Base-by-base conservation (phyloP, 2,329 filamentous ascomycete species). In the Exophiala sp. region DNA sequence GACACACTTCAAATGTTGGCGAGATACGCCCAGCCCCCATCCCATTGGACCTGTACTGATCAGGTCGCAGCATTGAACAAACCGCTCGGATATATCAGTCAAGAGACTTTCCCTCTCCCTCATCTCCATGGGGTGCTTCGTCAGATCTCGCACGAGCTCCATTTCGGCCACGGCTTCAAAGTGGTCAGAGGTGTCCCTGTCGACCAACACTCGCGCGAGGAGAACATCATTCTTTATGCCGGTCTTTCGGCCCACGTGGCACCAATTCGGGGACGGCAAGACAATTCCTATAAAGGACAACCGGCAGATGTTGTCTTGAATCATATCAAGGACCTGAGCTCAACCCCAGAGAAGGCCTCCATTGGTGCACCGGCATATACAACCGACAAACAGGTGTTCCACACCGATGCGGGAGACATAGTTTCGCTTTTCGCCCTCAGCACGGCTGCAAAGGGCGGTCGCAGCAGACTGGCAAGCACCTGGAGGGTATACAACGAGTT, bases 301-400 rank as follows among this genome's bases (percentile, higher is more conserved):
- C 67, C 68, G 0, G 73, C 73, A 1, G 76, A 79, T 38, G 74
- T 79, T 0, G 73, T 80, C 4, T 63, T 81, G 1, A 68, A 73
- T 2, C 81, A 85, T 55, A 80, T 85, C 65, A 84, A 80, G 62
- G 81, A 86, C 55, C 68, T 85, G 6, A 68, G 60, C 16, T 70
- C 65, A 1, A 61, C 63, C 9, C 61, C 68, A 1, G 61, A 65
- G 13, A 63, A 62, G 14, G 65, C 63, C 21, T 66, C 68, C 2
- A 73, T 74, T 40, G 67, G 70, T 0, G 65, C 68, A 0, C 70
- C 72, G 0, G 69, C 69, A 0, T 72, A 73, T 54, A 73, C 71
- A 0, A 62, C 65, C 0, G 79, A 82, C 48, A 81, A 80, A 60
- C 80, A 74, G 65, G 54, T 66, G 63, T 80, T 80, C 49, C 78